Percentiles rank a stretch among this genome's conserved stretches.
phyloP scores from a whole-genome alignment of 139 green algal species.

The Coelastrella sp. region DNA sequence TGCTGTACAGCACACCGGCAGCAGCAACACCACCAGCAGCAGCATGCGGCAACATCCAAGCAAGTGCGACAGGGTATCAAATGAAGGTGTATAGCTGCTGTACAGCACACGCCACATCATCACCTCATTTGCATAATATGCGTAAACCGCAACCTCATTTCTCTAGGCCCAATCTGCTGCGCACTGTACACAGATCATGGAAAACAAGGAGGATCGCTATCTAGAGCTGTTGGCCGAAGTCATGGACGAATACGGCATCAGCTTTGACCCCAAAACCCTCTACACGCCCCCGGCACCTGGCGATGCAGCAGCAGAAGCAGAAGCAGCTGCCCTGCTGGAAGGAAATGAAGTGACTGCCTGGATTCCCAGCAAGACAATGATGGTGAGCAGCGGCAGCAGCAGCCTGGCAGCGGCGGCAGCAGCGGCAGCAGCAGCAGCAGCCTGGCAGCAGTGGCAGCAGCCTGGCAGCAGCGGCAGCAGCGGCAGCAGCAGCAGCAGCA shows the following conservation, averaged over 20 bases:
- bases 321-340: slow-evolving; percentile 9
- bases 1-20: neutral
- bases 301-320: slow-evolving; percentile 12
- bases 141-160: too few species aligned
- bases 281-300: neutral
- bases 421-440: neutral
- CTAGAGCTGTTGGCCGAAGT: neutral
- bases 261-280: neutral
- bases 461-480: neutral
- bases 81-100: too few species aligned
- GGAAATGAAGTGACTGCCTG: slow-evolving; percentile 4
- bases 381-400: neutral
- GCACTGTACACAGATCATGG: neutral
- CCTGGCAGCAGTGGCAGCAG: neutral
- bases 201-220: slow-evolving; percentile 20
- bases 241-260: neutral
- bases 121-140: too few species aligned
- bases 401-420: neutral
- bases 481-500: too few species aligned
- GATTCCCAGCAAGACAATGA: slow-evolving; percentile 26
- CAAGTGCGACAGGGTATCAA: too few species aligned
- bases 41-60: neutral
- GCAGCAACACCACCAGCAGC: neutral
- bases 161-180: neutral
- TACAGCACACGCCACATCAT: too few species aligned